Base-by-base conservation (phyloP, 78 protist genomes). In the Dictyostelium firmibasis region DNA sequence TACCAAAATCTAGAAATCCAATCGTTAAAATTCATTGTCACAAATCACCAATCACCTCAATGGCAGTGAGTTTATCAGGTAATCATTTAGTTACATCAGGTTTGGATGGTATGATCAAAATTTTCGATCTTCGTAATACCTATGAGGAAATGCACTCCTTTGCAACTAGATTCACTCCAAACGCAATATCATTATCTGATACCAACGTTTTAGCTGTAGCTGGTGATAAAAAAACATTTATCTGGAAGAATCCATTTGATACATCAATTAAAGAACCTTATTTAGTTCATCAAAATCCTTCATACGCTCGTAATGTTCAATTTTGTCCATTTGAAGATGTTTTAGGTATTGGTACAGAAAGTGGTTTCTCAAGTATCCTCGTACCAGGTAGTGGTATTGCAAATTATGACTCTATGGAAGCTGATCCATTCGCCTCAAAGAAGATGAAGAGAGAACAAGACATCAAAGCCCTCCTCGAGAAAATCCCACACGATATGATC, bases 281-380 rank as follows among this genome's bases (percentile, higher is more conserved):
- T 86, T 44, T 98, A 82, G n/a, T 35, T 6, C 96, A 98, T 44
- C 27, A 33, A 4, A 4, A 53, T 16, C 44, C 75, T 8, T 29
- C 82, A 7, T 0, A 10, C 0, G 95, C 85, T 18, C 33, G 18
- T 29, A n/a, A 41, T 13, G 78, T 97, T n/a, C 57, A 67, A 33
- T 99, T 99, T 91, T 91, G 98, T 82, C 99, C 99, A n/a, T 98
- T 77, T 79, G 99, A 99, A 78, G 99, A 99, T 69, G 78, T 98
- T 33, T 92, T 99, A 4, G 99, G 99, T 38, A 14, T 98, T 36
- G 98, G 99, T 2, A 98, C 96, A 53, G 60, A 81, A 0, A 31
- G 4, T 25, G 99, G 99, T 36, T 82, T 77, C 92, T n/a, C 53
- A 25, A n/a, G 82, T 10, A 60, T 67, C 6, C 50, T 95, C 13